Evolutionary conservation across 148 eudicot genomes (phyloP), one percentile per base, ranked within the genome.

Genomic region (Fagopyrum tataricum): DNA sequence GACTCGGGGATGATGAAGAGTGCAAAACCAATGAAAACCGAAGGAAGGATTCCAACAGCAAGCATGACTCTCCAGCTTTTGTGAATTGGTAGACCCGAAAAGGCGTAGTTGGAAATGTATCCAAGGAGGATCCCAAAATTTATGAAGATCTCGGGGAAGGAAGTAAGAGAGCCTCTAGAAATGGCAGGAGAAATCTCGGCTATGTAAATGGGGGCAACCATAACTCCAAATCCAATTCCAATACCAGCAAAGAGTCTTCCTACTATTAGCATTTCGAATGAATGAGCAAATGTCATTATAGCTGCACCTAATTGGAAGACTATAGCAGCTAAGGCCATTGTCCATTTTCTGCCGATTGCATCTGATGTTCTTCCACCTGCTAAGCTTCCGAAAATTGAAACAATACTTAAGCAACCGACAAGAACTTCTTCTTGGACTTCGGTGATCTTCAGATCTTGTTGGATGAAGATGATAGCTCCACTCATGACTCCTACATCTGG

Each of bases 401-500:
- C 76, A 1, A 90, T 75, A 69, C 92, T 90, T 56, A 90, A 76
- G 75, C 81, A 83, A 13, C 96, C 92, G 2, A 90, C 84, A 18
- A 90, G 84, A 46, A 90, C 78, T 80, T 90, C 96, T 77, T 77
- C 79, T 79, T 90, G 96, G 11, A 88, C 85, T 52, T 88, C 90
- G 68, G 87, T 81, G 79, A 90, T 90, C 15, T 86, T 88, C 12
- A 90, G 78, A 55, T 90, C 92, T 75, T 90, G 84, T 48, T 90
- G 85, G 47, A 90, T 90, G 79, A 85, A 90, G 7, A 88, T 69
- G 53, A 90, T 83, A 23, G 96, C 96, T 78, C 96, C 96, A 49
- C 96, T 90, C 96, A 90, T 90, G 14, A 90, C 96, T 39, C 96
- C 96, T 47, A 90, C 90, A 82, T 88, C 96, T 90, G 84, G 74